Evolutionary conservation across 2,329 filamentous ascomycete genomes (phyloP), one percentile per base, ranked within the genome.

Genomic region (Sodiomyces alkalinus): DNA sequence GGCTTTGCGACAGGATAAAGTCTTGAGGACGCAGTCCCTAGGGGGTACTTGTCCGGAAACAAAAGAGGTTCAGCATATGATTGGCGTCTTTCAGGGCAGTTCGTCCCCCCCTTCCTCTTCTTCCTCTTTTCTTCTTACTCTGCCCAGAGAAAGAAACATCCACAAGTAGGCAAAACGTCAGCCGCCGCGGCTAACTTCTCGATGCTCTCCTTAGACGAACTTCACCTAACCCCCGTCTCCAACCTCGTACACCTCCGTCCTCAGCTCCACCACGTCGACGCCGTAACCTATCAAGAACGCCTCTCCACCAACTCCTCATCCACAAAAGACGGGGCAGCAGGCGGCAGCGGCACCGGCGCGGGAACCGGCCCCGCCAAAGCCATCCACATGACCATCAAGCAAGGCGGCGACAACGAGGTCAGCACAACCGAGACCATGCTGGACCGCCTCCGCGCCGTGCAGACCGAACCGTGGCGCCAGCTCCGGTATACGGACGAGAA

Each of bases 181-280:
- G n/a, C n/a, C n/a, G n/a, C n/a, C n/a, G n/a, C n/a, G n/a, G n/a
- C n/a, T n/a, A n/a, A n/a, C n/a, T n/a, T 17, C n/a, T 19, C 25
- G 22, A 30, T 13, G 14, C 7, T 22, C 9, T 8, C 17, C 3
- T 5, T 38, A 86, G 81, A 81, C 41, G 74, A 92, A 46, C 61
- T 94, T 7, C 83, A 94, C 54, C 71, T 96, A 21, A 92, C 83
- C 1, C 80, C 80, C 15, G 70, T 92, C 25, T 74, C 77, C 22
- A 78, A 81, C 3, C 71, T 93, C 24, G 80, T 92, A 22, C 82
- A 92, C 47, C 73, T 98, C 45, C 80, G 86, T 4, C 85, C 90
- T 0, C 82, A 94, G 45, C 79, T 92, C 35, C 83, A 93, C 53
- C 85, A 96, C 55, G 65, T 96, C 40, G 90, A 96, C 53, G 87